phyloP scores from a whole-genome alignment of 495 filamentous ascomycete genomes.

The Tuber indicum region DNA sequence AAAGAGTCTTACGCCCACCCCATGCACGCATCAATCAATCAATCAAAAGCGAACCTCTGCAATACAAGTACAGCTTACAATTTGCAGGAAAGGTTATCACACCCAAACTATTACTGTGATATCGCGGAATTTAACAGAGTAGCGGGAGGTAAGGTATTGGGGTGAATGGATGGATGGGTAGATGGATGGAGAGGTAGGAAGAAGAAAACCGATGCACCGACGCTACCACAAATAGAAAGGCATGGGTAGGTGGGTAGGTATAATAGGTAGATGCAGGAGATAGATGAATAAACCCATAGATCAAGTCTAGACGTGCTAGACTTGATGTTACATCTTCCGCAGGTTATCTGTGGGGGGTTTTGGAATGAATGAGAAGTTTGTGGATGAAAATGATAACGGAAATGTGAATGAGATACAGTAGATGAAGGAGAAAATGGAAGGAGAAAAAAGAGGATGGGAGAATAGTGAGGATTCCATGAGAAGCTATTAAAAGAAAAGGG shows the following conservation, averaged over 20 bases:
- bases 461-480: neutral
- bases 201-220: neutral
- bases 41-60: slow-evolving; percentile 1
- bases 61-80: slow-evolving; percentile 3
- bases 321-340: neutral
- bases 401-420: neutral
- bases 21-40: neutral
- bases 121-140: slow-evolving; percentile 2
- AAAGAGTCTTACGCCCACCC: neutral
- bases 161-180: neutral
- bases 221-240: neutral
- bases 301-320: neutral
- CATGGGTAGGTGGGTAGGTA: neutral
- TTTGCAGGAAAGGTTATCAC: neutral
- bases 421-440: neutral
- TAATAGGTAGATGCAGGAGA: neutral
- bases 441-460: neutral
- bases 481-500: neutral
- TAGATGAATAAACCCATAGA: neutral
- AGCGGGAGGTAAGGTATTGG: neutral
- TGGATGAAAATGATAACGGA: slow-evolving; percentile 4
- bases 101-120: neutral
- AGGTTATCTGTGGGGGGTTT: neutral
- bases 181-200: neutral
- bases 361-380: neutral